Base-by-base conservation (phyloP, 495 filamentous ascomycete genomes). In the Penicillium maclennaniae region DNA sequence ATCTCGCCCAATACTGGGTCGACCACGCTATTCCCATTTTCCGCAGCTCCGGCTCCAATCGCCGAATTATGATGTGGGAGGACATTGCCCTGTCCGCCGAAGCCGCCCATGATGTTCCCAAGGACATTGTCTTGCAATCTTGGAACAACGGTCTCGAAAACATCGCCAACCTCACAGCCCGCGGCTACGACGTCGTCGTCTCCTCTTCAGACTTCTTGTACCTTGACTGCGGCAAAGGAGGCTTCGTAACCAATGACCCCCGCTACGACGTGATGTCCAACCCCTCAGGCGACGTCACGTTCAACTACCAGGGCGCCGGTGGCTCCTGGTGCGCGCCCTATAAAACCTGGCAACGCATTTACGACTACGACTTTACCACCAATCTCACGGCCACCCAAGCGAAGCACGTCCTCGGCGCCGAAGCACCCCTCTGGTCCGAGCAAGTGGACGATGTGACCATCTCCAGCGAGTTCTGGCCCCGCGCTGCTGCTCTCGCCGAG, bases 261-360 rank as follows among this genome's bases (percentile, higher is more conserved):
- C 72, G 77, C 21, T 83, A 83, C 67, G 67, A 80, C 59, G 74
- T 77, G 16, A 62, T 68, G 69, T 52, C 54, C 21, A 81, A 81
- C 62, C 75, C 77, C 0, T 69, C 71, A 52, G 60, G 59, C 37
- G 62, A 58, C 25, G 68, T 72, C 4, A 80, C 65, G 61, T 79
- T 81, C 69, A 83, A 83, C 69, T 83, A 72, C 53, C 70, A 68
- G 37, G 79, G 75, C 53, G 60, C 59, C 48, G 79, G 79, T 17
- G 79, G 78, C n/a, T 75, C 70, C 51, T 83, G 79, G 79, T 83
- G 79, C 56, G 78, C 72, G 0, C 79, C 79, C 0, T 83, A 83
- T 68, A 83, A 83, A 60, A 79, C 78, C 55, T 83, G 79, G 79
- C 79, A 83, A 56, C 77, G 79, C 16, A 80, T 83, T 65, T 83